Conservation (phyloP, 192 early-diverging fungal genomes). For the Podila epigama region DNA sequence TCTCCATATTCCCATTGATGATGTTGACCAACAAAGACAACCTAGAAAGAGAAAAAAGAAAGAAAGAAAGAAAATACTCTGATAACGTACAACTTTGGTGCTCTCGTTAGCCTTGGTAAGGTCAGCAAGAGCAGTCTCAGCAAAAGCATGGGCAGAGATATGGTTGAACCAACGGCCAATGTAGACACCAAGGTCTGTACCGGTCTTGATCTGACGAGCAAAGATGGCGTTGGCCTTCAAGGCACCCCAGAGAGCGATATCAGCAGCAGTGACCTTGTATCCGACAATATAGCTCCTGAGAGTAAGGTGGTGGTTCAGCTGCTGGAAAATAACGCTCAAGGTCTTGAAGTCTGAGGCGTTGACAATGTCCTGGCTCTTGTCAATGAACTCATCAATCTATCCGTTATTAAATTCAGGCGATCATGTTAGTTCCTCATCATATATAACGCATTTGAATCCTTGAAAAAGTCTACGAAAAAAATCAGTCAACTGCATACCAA, state of each 20-base stretch:
- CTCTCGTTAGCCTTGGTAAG: constrained; percentile 56
- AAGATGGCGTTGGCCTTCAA: constrained; percentile 81
- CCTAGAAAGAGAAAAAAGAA: no score
- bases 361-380: constrained; percentile 72
- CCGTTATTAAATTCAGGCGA: not conserved
- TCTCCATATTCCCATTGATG: no score
- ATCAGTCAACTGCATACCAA: constrained; percentile 7
- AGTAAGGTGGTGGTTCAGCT: constrained; percentile 83
- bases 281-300: constrained; percentile 85
- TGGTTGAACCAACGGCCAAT: constrained; percentile 85
- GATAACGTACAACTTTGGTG: constrained; percentile 52
- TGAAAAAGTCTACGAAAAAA: no score
- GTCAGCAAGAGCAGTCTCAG: constrained; percentile 53
- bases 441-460: no score
- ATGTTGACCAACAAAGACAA: no score
- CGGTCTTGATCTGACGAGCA: constrained; percentile 78
- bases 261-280: constrained; percentile 78
- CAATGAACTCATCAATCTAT: constrained; percentile 75
- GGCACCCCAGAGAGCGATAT: constrained; percentile 89
- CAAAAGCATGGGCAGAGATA: constrained; percentile 67
- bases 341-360: constrained; percentile 71
- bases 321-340: constrained; percentile 69
- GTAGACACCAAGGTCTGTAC: constrained; percentile 71
- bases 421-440: not conserved
- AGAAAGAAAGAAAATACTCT: no score